These are phyloP conservation scores for Leptodermis oblonga DNA, from an alignment of 257 asterid genomes.

Conservation along the genomic window DNA sequence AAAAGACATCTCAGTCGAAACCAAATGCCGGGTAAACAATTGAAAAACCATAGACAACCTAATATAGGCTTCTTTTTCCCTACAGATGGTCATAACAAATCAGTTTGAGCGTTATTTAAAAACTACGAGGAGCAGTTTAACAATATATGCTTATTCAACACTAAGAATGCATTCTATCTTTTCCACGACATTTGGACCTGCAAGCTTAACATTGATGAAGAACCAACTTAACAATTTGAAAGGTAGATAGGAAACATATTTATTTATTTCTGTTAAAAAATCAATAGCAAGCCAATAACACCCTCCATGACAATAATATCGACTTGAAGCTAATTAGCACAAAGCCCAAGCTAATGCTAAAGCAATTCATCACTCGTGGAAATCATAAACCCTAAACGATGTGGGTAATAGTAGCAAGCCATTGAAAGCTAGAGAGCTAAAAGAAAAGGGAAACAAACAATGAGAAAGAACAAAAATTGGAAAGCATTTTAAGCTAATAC, in stretches of 20 bases:
- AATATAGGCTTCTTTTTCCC: neutral
- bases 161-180: too few relatives aligned
- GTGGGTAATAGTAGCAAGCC: neutral
- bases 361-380: neutral
- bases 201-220: neutral
- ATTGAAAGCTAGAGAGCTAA: neutral
- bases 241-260: neutral
- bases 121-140: neutral
- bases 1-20: too few relatives aligned
- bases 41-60: neutral
- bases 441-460: neutral
- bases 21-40: neutral
- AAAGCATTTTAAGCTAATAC: neutral
- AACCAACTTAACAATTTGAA: neutral
- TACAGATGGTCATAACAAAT: neutral
- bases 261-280: neutral
- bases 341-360: neutral
- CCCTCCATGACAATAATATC: neutral
- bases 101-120: neutral
- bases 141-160: neutral
- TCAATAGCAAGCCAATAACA: neutral
- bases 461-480: neutral
- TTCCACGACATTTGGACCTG: neutral
- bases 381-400: conserved; percentile 1
- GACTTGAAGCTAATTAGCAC: neutral